Conservation (phyloP, 208 protist genomes). For the Lotmaria passim region DNA sequence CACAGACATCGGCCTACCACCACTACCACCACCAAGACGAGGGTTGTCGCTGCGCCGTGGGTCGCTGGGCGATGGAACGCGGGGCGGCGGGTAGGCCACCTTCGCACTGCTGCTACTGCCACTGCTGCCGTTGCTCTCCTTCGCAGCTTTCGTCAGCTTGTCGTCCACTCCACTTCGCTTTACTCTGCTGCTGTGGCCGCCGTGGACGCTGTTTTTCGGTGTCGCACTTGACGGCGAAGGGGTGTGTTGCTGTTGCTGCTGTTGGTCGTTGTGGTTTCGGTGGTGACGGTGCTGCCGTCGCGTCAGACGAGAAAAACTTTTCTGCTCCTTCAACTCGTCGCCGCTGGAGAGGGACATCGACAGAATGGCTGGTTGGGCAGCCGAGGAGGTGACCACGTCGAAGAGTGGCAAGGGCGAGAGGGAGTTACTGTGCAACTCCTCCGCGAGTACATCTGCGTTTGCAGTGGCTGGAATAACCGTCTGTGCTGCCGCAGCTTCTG, state of each 20-base stretch:
- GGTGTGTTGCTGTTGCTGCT: not conserved
- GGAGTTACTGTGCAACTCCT: no score
- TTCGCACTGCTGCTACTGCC: not conserved
- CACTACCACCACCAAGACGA: not conserved
- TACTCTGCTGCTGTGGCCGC: no score
- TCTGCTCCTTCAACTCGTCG: not conserved
- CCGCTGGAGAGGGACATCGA: not conserved
- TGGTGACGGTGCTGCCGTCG: not conserved
- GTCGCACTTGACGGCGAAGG: no score
- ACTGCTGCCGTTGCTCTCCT: not conserved
- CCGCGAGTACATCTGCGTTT: no score
- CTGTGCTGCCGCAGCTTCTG: no score
- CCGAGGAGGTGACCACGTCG: not conserved
- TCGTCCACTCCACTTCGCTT: no score
- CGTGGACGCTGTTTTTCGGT: no score
- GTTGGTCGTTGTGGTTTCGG: not conserved
- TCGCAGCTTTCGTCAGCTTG: no score
- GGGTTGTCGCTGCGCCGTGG: slow-evolving; percentile 5
- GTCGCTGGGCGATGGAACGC: not conserved
- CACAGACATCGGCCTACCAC: no score
- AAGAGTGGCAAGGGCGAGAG: not conserved
- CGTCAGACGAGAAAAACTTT: slow-evolving; percentile 1
- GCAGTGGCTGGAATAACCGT: no score
- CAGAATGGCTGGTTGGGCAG: not conserved
- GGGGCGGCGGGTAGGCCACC: not conserved